Base-by-base conservation (phyloP, 164 flowering plant genomes). In the Brasenia schreberi region DNA sequence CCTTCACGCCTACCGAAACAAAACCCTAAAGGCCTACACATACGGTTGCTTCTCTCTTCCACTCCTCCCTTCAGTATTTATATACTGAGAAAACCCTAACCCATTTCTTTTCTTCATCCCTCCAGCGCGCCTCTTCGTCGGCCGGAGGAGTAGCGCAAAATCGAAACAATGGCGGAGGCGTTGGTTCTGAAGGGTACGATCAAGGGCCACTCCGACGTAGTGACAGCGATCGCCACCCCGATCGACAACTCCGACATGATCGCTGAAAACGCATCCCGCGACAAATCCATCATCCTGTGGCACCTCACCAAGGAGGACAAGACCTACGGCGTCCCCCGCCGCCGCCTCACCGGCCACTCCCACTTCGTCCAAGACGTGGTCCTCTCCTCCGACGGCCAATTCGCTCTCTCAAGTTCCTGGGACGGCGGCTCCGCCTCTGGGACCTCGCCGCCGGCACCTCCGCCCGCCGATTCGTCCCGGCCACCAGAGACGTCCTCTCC, bases 291-390 rank as follows among this genome's bases (percentile, higher is more conserved):
- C 78, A 82, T 90, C 71, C 63, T 87, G 62, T 90, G 97, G 97
- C 56, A 78, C 23, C 81, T 90, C 43, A 84, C 84, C 68, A 88
- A 88, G 81, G 92, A 90, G 42, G 88, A 78, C 43, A 69, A 62
- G 56, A 64, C 72, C 43, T 85, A 80, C 79, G 95, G 95, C 39
- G 84, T 84, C 43, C 80, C 97, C 11, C 89, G 81, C 71, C 90
- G 95, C 68, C 81, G 97, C 17, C 79, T 90, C 5, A 87, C 88
- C 66, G 97, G 94, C 33, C 97, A 90, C 80, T 84, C 88, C 18
- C 97, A 90, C 74, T 90, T 90, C 75, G 97, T 90, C n/a, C 79
- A 90, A 75, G 97, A 90, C 73, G 97, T 90, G 3, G 97, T 88
- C 49, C 87, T 90, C 65, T 90, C 97, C 1, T 90, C 95, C 67